Base-by-base conservation (phyloP, 495 filamentous ascomycete genomes). In the Usnea hakonensis region DNA sequence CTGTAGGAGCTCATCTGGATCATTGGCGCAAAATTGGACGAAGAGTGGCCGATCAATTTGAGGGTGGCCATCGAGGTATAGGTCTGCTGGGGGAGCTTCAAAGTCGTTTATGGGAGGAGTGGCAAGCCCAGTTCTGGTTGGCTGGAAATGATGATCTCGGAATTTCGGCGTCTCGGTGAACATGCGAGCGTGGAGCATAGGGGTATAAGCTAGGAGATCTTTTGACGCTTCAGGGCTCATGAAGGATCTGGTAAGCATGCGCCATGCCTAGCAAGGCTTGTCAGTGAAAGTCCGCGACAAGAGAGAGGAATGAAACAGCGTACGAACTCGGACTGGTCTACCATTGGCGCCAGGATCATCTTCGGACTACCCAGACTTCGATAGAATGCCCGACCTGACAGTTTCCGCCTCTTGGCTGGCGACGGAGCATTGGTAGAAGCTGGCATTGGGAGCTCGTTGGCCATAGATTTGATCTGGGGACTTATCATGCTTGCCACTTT, bases 321-420 rank as follows among this genome's bases (percentile, higher is more conserved):
- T 79, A 96, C 93, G 77, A 96, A 95, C 77, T 98, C 95, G 5
- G 91, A 96, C 70, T 96, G 88, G 66, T 97, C 94, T 26, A 99
- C 94, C 94, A 99, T 99, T 37, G 94, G 94, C 38, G 94, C 94
- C 33, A 99, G 81, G 44, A 97, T 83, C 65, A 88, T 85, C 70
- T 89, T 95, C 0, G 94, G 94, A 60, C 87, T 90, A 16, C 95
- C 94, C 60, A 99, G 84, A 67, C 88, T 94, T 73, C 95, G 84
- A 69, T 96, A 98, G 73, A 98, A 96, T 38, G 87, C 87, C 23
- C 95, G 80, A 8, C 94, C 94, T 64, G 86, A 82, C 2, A 95
- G 77, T 70, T 93, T 96, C 60, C 35, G 64, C 43, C 64, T 35
- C 55, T 55, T 61, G 5, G 36, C 48, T 21, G 50, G 50, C 26